phyloP scores from a whole-genome alignment of 2,329 filamentous ascomycete genomes.

The Clonostachys rhizophaga region DNA sequence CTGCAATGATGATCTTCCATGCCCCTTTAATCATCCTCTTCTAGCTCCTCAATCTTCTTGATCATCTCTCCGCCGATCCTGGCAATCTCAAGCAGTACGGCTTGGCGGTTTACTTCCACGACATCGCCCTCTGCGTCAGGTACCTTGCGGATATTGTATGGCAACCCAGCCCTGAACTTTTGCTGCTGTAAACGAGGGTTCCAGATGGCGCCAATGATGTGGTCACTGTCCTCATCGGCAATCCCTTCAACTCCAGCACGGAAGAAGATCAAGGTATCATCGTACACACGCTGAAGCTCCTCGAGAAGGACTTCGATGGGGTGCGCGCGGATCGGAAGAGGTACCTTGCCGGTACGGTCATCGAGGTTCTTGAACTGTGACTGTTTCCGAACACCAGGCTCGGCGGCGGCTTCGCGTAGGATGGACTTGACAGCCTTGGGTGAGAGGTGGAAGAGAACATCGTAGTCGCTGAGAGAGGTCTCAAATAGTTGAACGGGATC shows the following conservation, averaged over 20 bases:
- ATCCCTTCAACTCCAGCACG: slow-evolving; percentile 35
- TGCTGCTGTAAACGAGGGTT: slow-evolving; percentile 49
- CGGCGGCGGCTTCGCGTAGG: slow-evolving; percentile 27
- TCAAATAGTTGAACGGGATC: slow-evolving; percentile 58
- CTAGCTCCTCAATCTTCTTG: slow-evolving; percentile 52
- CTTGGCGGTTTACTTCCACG: slow-evolving; percentile 62
- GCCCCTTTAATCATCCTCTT: slow-evolving; percentile 3
- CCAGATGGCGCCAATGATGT: slow-evolving; percentile 54
- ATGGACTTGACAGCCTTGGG: slow-evolving; percentile 41
- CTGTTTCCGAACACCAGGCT: slow-evolving; percentile 24
- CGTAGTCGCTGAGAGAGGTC: slow-evolving; percentile 72
- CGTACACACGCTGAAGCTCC: slow-evolving; percentile 65
- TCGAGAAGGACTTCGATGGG: slow-evolving; percentile 58
- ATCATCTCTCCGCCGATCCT: slow-evolving; percentile 65
- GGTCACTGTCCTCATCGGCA: slow-evolving; percentile 33
- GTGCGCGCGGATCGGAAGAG: slow-evolving; percentile 49
- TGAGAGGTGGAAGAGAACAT: slow-evolving; percentile 75
- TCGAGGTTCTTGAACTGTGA: slow-evolving; percentile 80
- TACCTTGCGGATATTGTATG: slow-evolving; percentile 47
- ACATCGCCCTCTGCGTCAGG: slow-evolving; percentile 33
- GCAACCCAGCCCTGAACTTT: slow-evolving; percentile 65
- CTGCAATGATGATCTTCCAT: background rate
- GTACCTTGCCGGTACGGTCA: slow-evolving; percentile 40
- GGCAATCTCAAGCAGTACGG: slow-evolving; percentile 69
- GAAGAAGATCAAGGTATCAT: slow-evolving; percentile 74